Evolutionary conservation across 768 basidiomycete genomes (phyloP), one percentile per base, ranked within the genome.

Genomic region (Thelephora aurantiotincta): DNA sequence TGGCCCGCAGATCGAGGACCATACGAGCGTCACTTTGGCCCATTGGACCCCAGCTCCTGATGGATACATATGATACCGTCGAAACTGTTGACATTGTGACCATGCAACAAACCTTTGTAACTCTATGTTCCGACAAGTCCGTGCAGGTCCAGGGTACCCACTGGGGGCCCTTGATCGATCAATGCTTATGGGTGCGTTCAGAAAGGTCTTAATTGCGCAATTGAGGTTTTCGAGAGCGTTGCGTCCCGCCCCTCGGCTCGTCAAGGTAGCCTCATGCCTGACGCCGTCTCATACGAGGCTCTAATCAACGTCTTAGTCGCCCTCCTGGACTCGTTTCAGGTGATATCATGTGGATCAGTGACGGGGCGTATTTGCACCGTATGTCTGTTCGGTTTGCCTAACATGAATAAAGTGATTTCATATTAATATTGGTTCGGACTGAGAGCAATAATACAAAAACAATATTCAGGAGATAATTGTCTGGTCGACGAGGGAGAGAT

Each of bases 271-370:
- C 62, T 64, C 5, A 62, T 80, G 18, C 78, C 81, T 1, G 93
- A 98, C 50, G 83, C 89, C 0, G 78, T 97, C 43, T 72, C 81
- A 18, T 97, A 83, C 65, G 96, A 99, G 60, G 79, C 92, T 0
- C 67, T 98, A 53, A 74, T 97, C 69, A 92, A 87, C 60, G 84
- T 85, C 23, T 66, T 93, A 36, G 79, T 90, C 42, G 80, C 78
- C 3, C 77, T 82, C 60, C 81, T n/a, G n/a, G n/a, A n/a, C n/a
- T n/a, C n/a, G n/a, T n/a, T n/a, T n/a, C n/a, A n/a, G n/a, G n/a
- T n/a, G n/a, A n/a, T n/a, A n/a, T n/a, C n/a, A n/a, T n/a, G n/a
- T n/a, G n/a, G n/a, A n/a, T n/a, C n/a, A n/a, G n/a, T n/a, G n/a
- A n/a, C n/a, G n/a, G n/a, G n/a, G n/a, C n/a, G n/a, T n/a, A n/a